Conservation (phyloP, 2,329 filamentous ascomycete genomes). For the Aspergillus felis region DNA sequence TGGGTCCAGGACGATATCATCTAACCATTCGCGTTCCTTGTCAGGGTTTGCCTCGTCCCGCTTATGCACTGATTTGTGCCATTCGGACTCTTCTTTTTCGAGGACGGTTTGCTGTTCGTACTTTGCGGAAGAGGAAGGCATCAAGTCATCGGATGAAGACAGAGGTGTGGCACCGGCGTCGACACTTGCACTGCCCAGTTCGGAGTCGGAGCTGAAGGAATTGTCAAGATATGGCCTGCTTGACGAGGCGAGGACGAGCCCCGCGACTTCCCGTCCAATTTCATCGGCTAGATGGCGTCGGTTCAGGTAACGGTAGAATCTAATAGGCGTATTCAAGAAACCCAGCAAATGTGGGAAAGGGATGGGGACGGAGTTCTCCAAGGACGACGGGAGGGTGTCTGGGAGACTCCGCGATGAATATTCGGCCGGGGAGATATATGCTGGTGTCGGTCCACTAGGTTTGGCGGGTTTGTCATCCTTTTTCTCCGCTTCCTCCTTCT, state of each 20-base stretch:
- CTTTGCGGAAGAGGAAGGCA: constrained; percentile 30
- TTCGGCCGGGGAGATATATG: constrained; percentile 69
- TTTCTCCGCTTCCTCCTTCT: constrained; percentile 43
- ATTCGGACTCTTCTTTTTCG: constrained; percentile 69
- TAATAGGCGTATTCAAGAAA: constrained; percentile 82
- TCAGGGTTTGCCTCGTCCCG: constrained; percentile 46
- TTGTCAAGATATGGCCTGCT: constrained; percentile 38
- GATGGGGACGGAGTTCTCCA: constrained; percentile 70
- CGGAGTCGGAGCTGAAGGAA: constrained; percentile 18
- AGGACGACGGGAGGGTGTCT: constrained; percentile 60
- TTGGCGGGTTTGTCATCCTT: constrained; percentile 47
- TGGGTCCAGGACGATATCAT: constrained; percentile 69
- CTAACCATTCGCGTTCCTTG: constrained; percentile 70
- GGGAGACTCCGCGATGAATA: constrained; percentile 67
- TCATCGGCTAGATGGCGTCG: constrained; percentile 77
- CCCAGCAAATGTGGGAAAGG: constrained; percentile 86
- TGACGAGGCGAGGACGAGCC: constrained; percentile 64
- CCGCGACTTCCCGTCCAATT: constrained; percentile 82
- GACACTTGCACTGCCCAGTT: constrained; percentile 10
- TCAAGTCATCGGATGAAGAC: constrained; percentile 41
- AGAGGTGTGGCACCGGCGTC: constrained; percentile 16
- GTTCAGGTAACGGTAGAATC: constrained; percentile 84
- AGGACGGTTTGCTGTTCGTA: constrained; percentile 65
- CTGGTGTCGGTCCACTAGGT: constrained; percentile 58
- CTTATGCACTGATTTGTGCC: constrained; percentile 75